Evolutionary conservation across 768 basidiomycete genomes (phyloP).

Genomic region (Pleurotus tuoliensis): DNA sequence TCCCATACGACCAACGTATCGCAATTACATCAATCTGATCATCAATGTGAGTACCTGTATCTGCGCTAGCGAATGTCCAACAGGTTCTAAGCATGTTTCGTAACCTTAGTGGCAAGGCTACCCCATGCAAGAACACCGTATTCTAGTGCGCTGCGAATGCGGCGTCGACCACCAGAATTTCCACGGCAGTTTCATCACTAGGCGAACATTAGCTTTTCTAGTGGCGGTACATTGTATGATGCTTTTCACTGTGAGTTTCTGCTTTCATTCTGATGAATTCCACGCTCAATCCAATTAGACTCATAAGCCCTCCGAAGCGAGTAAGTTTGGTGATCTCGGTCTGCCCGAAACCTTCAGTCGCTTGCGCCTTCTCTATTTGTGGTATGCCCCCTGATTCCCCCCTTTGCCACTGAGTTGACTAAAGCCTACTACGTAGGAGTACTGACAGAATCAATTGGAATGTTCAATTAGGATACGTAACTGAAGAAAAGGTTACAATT

Average conservation of each 20-base stretch:
- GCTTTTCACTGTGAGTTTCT: neutral
- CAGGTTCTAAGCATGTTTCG: neutral
- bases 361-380: slow-evolving; percentile 1
- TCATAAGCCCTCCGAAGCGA: neutral
- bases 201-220: neutral
- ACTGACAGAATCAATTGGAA: neutral
- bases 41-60: neutral
- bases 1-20: neutral
- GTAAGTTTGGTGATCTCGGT: neutral
- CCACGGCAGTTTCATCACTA: neutral
- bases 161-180: neutral
- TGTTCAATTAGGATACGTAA: slow-evolving; percentile 3
- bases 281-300: neutral
- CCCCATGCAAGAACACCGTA: neutral
- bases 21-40: neutral
- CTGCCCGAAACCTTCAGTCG: slow-evolving; percentile 5
- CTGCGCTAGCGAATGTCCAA: neutral
- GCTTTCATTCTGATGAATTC: neutral
- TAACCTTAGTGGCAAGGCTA: neutral
- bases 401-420: neutral
- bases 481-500: neutral
- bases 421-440: neutral
- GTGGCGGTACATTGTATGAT: neutral
- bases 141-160: neutral
- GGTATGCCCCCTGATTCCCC: neutral